These are phyloP conservation scores for Penicillium coffeae DNA, from an alignment of 495 filamentous ascomycete species.

Conservation along the genomic window DNA sequence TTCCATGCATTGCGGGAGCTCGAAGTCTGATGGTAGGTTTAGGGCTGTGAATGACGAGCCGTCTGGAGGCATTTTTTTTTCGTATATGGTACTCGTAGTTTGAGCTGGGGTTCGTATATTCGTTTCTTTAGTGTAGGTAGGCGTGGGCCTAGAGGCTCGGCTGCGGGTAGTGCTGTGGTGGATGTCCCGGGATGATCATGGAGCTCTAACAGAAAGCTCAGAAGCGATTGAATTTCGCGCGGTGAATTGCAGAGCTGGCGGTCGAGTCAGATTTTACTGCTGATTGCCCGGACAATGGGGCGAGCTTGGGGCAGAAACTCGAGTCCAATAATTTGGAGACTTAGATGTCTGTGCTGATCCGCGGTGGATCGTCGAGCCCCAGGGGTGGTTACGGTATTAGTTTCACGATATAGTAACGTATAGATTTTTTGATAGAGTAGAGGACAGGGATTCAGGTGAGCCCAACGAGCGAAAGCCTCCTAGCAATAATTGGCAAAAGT, in stretches of 20 bases:
- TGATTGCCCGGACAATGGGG: neutral
- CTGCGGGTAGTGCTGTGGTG: no score
- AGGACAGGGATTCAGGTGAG: neutral
- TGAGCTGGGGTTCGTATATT: neutral
- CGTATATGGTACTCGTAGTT: neutral
- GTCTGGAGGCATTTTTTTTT: constrained; percentile 45
- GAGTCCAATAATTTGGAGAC: neutral
- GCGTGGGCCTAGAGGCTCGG: no score
- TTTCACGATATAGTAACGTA: neutral
- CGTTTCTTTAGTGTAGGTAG: no score
- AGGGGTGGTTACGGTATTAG: constrained; percentile 12
- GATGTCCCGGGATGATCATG: no score
- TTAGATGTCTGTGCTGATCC: constrained; percentile 10
- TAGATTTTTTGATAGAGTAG: neutral
- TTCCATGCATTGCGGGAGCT: constrained; percentile 52
- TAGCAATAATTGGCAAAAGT: constrained; percentile 4
- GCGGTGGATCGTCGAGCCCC: constrained; percentile 2
- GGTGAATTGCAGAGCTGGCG: neutral
- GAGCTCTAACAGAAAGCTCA: no score
- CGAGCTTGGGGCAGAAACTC: neutral
- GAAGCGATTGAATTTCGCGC: neutral
- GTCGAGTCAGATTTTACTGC: neutral
- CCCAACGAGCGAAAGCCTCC: no score
- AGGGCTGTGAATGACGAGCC: constrained; percentile 50
- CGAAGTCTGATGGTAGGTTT: constrained; percentile 44